Conservation (phyloP, 2,329 filamentous ascomycete species). For the Penicillium palitans region DNA sequence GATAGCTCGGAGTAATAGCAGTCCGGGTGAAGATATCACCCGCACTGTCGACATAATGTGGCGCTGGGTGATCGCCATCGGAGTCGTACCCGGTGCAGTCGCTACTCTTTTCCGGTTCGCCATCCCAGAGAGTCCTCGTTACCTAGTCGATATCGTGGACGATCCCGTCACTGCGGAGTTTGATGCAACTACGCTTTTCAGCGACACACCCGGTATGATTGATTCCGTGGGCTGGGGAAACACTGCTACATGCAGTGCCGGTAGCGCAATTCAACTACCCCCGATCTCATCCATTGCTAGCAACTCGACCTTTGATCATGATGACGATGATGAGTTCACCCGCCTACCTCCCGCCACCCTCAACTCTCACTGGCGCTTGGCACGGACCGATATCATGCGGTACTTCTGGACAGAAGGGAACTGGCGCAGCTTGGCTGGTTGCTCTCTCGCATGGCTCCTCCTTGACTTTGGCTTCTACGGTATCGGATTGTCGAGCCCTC, state of each 20-base stretch:
- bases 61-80: slow-evolving; percentile 67
- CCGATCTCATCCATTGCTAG: slow-evolving; percentile 30
- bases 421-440: slow-evolving; percentile 47
- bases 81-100: slow-evolving; percentile 62
- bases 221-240: slow-evolving; percentile 34
- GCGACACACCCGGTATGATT: slow-evolving; percentile 32
- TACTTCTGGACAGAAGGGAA: slow-evolving; percentile 48
- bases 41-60: slow-evolving; percentile 61
- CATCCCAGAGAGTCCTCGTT: slow-evolving; percentile 66
- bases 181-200: slow-evolving; percentile 62
- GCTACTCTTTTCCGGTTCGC: slow-evolving; percentile 67
- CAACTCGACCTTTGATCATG: slow-evolving; percentile 25
- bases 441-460: slow-evolving; percentile 55
- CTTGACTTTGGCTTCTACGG: slow-evolving; percentile 61
- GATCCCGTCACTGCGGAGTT: slow-evolving; percentile 60
- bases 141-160: slow-evolving; percentile 64
- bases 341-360: slow-evolving; percentile 38
- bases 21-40: slow-evolving; percentile 29
- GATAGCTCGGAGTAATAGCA: slow-evolving; percentile 26
- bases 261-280: slow-evolving; percentile 24
- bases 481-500: slow-evolving; percentile 50
- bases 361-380: slow-evolving; percentile 45
- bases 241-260: slow-evolving; percentile 6
- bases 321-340: slow-evolving; percentile 25
- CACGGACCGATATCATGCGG: slow-evolving; percentile 39